A percentile compares a stretch with the other conserved stretches of the same genome.
phyloP scores from a whole-genome alignment of 352 stramenopile genomes.

The Thraustochytrium sp. region DNA sequence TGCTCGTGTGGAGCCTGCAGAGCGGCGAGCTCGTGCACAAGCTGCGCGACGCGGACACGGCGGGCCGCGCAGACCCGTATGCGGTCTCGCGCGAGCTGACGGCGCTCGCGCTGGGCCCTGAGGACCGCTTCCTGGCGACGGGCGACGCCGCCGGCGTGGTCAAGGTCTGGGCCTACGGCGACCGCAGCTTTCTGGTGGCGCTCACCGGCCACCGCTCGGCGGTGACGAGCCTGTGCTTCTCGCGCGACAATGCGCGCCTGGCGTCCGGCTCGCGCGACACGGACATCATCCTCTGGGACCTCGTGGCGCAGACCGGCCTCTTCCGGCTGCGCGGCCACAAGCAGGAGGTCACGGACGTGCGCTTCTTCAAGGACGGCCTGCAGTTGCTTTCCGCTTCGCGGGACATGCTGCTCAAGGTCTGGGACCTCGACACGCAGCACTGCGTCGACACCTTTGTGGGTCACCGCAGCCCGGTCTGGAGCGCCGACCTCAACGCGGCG shows the following conservation, averaged over 20 bases:
- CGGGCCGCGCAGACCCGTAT: background rate
- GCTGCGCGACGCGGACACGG: background rate
- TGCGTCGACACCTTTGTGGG: slow-evolving; percentile 87
- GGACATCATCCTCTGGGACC: slow-evolving; percentile 87
- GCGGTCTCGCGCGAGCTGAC: background rate
- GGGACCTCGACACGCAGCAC: slow-evolving; percentile 85
- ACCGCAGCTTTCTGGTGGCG: slow-evolving; percentile 54
- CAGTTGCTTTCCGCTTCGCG: slow-evolving; percentile 75
- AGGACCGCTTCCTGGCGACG: slow-evolving; percentile 32
- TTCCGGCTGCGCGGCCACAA: slow-evolving; percentile 85
- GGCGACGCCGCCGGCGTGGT: slow-evolving; percentile 2
- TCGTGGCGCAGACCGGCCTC: slow-evolving; percentile 75
- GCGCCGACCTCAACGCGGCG: slow-evolving; percentile 66
- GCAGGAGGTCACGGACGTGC: slow-evolving; percentile 78
- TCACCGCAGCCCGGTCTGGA: slow-evolving; percentile 84
- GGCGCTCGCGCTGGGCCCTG: background rate
- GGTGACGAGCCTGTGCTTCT: slow-evolving; percentile 69
- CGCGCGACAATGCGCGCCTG: slow-evolving; percentile 66
- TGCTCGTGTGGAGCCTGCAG: slow-evolving; percentile 83
- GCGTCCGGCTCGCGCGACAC: slow-evolving; percentile 77
- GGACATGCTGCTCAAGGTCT: slow-evolving; percentile 84
- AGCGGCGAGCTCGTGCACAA: slow-evolving; percentile 38
- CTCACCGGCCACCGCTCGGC: slow-evolving; percentile 75
- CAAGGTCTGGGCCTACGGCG: slow-evolving; percentile 48
- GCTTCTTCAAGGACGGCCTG: slow-evolving; percentile 58